A percentile compares a stretch with the other conserved stretches of the same genome.
phyloP scores from a whole-genome alignment of 2,329 filamentous ascomycete species.

The Trichoderma sp. region DNA sequence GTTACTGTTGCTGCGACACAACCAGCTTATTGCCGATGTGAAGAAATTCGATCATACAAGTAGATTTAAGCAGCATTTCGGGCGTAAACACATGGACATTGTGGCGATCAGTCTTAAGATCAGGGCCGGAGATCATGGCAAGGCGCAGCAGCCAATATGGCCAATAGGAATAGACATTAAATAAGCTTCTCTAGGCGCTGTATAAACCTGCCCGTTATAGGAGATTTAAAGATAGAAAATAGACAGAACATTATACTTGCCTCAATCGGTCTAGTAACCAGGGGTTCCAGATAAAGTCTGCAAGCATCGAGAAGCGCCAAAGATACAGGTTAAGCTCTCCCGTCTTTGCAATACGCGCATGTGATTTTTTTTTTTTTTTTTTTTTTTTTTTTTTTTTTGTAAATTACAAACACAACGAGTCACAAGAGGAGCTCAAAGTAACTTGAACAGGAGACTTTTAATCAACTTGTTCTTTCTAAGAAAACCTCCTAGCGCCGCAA shows the following conservation, averaged over 20 bases:
- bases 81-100: background rate
- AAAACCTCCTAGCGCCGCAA: background rate
- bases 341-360: no score
- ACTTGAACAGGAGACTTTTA: background rate
- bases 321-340: background rate
- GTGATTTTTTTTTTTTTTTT: no score
- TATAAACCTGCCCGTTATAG: background rate
- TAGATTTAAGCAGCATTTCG: background rate
- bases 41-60: background rate
- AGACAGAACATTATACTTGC: background rate
- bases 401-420: background rate
- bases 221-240: background rate
- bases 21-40: constrained; percentile 13
- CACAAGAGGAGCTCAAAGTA: background rate
- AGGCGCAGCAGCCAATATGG: background rate
- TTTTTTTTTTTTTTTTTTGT: no score
- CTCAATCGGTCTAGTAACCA: background rate
- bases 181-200: background rate
- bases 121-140: background rate
- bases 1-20: constrained; percentile 38
- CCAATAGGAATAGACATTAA: background rate
- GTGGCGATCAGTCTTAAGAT: background rate
- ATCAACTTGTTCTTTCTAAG: background rate
- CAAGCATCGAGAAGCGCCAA: background rate
- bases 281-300: background rate